Evolutionary conservation across 148 eudicot genomes (phyloP).

Genomic region (Rhododendron williamsianum): DNA sequence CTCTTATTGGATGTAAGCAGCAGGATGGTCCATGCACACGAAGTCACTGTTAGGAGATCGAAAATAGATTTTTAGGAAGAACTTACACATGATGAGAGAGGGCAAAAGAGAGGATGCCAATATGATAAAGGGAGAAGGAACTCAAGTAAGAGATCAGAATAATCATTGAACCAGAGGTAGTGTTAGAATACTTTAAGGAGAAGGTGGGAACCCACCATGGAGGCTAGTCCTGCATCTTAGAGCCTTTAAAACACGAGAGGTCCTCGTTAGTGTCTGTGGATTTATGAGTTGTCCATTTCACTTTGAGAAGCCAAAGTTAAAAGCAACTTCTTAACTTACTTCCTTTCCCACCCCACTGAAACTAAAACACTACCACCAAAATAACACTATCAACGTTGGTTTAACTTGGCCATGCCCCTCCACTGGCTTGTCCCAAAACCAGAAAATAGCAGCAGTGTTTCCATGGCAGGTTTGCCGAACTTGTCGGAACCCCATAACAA

Average conservation of each 20-base stretch:
- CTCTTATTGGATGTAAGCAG: conserved; percentile 16
- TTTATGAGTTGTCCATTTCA: conserved; percentile 16
- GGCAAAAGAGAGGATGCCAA: conserved; percentile 12
- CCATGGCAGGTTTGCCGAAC: conserved; percentile 22
- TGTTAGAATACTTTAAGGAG: conserved; percentile 22
- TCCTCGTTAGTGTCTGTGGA: conserved; percentile 23
- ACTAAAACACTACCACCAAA: conserved; percentile 10
- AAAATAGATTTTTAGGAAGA: conserved; percentile 10
- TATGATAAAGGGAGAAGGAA: conserved; percentile 16
- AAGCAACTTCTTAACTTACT: conserved; percentile 25
- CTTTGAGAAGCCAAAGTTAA: conserved; percentile 26
- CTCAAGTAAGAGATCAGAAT: conserved; percentile 19
- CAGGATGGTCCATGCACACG: conserved; percentile 25
- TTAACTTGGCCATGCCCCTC: conserved; percentile 23
- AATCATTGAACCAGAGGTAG: conserved; percentile 19
- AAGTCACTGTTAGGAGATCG: conserved; percentile 15
- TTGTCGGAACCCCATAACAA: conserved; percentile 13
- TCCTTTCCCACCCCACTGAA: conserved; percentile 15
- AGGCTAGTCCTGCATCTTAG: conserved; percentile 29
- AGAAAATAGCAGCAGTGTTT: conserved; percentile 19
- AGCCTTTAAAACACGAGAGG: conserved; percentile 24
- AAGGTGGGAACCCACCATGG: conserved; percentile 44
- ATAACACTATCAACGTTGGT: conserved; percentile 12
- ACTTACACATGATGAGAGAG: conserved; percentile 23
- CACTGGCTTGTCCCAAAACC: conserved; percentile 26